Percentiles rank a stretch among this genome's conserved stretches.
Evolutionary conservation across 2,329 filamentous ascomycete species (phyloP).

Genomic region (Colletotrichum phormii): DNA sequence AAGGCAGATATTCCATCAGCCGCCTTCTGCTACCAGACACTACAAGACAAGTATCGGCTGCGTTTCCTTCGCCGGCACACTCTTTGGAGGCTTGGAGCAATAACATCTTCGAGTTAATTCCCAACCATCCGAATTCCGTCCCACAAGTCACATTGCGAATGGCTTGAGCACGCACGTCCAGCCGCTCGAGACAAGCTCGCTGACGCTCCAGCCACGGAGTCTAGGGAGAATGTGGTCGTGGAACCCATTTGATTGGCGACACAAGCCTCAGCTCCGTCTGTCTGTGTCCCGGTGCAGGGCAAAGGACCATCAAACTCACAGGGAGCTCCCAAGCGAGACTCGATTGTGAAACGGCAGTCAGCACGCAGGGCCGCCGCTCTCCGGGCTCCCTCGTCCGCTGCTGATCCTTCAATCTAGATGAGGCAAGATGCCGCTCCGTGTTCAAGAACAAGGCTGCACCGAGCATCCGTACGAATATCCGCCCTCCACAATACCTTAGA

Average conservation of each 20-base stretch:
- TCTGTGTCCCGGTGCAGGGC: not conserved
- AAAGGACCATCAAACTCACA: constrained; percentile 3
- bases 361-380: constrained; percentile 1
- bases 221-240: constrained; percentile 11
- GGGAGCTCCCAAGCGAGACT: not conserved
- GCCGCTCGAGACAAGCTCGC: constrained; percentile 16
- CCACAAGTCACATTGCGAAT: not conserved
- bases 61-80: not conserved
- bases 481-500: not conserved
- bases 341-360: constrained; percentile 25
- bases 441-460: constrained; percentile 18
- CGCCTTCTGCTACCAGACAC: not conserved
- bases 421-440: constrained; percentile 31
- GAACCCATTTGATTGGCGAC: constrained; percentile 24
- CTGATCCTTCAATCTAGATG: constrained; percentile 36
- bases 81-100: not conserved
- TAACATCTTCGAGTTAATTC: not conserved
- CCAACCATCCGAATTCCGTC: constrained; percentile 18
- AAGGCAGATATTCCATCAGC: not conserved
- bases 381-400: constrained; percentile 9
- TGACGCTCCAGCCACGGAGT: not conserved
- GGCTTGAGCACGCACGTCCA: not conserved
- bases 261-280: constrained; percentile 5
- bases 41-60: not conserved
- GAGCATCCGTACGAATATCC: not conserved